These are phyloP conservation scores for Mycotypha africana DNA, from an alignment of 371 early-diverging fungal species.

Conservation along the genomic window DNA sequence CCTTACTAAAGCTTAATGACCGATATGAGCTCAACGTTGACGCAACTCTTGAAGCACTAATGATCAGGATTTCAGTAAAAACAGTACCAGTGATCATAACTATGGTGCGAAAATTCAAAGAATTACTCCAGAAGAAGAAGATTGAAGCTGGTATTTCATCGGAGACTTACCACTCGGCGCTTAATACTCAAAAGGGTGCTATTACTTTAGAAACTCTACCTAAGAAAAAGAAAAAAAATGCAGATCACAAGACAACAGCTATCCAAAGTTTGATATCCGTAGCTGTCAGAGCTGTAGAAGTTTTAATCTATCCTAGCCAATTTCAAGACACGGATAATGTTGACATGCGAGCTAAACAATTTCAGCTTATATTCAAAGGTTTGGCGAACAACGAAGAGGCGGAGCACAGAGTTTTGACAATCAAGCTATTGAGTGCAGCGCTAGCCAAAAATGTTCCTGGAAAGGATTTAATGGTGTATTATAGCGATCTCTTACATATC, in stretches of 20 bases:
- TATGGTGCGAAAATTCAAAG: conserved; percentile 45
- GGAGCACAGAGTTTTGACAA: conserved; percentile 21
- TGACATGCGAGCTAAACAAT: conserved; percentile 32
- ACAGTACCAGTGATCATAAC: conserved; percentile 63
- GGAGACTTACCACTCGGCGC: neutral
- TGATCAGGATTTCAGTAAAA: conserved; percentile 47
- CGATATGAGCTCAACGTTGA: conserved; percentile 9
- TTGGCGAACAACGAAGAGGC: conserved; percentile 12
- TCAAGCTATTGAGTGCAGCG: conserved; percentile 27
- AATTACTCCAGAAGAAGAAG: conserved; percentile 57
- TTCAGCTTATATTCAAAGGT: too few species aligned
- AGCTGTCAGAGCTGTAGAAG: conserved; percentile 27
- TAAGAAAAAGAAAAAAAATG: neutral
- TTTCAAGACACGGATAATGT: conserved; percentile 74
- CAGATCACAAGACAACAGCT: neutral
- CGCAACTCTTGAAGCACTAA: conserved; percentile 17
- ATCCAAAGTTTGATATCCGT: conserved; percentile 19
- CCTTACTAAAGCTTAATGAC: conserved; percentile 11
- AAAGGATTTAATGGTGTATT: conserved; percentile 20
- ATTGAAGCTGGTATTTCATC: conserved; percentile 27
- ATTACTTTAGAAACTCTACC: too few species aligned
- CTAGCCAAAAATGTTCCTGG: conserved; percentile 44
- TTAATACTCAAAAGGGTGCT: neutral
- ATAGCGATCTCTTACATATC: conserved; percentile 17
- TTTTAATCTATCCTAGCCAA: conserved; percentile 60